Percentiles rank a stretch among this genome's conserved stretches.
These are phyloP conservation scores for Fusarium piperis DNA, from an alignment of 2,329 filamentous ascomycete genomes.

Conservation along the genomic window DNA sequence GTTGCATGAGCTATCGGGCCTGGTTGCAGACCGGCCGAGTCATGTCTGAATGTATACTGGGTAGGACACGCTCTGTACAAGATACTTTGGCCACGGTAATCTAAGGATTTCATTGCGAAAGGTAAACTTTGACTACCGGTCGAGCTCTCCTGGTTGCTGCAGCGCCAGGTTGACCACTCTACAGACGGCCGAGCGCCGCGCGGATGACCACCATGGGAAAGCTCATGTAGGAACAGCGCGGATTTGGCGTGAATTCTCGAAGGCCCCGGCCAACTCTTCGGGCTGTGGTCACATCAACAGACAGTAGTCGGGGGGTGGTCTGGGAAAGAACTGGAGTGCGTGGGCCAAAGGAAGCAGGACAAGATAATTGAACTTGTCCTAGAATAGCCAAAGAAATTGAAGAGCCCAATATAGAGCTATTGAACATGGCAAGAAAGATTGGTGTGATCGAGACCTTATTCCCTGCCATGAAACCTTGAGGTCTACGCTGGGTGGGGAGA, in stretches of 20 bases:
- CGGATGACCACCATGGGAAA: background rate
- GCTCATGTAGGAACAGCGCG: background rate
- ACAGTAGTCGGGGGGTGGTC: too few relatives aligned
- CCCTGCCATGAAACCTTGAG: background rate
- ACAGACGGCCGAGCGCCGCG: background rate
- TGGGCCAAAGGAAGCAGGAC: background rate
- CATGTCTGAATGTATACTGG: background rate
- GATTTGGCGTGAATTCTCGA: background rate
- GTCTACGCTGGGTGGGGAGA: background rate
- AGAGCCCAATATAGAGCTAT: rapidly evolving
- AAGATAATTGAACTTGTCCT: background rate
- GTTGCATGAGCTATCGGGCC: too few relatives aligned
- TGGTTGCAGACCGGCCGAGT: too few relatives aligned
- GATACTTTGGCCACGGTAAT: background rate
- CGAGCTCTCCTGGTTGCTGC: background rate
- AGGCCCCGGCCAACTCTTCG: background rate
- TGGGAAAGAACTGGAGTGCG: too few relatives aligned
- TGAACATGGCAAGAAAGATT: background rate
- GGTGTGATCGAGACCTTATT: background rate
- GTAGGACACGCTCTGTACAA: background rate
- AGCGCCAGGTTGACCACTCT: background rate
- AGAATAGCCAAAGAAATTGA: background rate
- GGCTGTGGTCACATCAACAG: too few relatives aligned
- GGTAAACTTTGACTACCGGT: background rate
- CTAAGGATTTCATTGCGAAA: background rate